Evolutionary conservation across 106 monocot species (phyloP).

Genomic region (Allium cepa): DNA sequence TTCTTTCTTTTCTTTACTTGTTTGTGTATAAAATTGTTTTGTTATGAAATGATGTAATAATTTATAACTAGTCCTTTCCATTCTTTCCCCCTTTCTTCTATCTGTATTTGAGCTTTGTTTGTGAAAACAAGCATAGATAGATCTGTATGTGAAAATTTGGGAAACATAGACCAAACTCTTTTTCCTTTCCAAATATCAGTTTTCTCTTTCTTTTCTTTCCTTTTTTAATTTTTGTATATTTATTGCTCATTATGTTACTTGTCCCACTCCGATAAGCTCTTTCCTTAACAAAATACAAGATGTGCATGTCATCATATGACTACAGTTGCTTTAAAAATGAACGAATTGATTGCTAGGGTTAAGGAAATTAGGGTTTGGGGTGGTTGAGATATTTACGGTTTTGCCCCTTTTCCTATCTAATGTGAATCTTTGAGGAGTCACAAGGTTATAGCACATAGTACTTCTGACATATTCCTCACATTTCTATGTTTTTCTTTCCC

Average conservation of each 20-base stretch:
- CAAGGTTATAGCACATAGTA: slow-evolving; percentile 22
- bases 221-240: not conserved
- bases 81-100: slow-evolving; percentile 7
- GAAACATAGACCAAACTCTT: not conserved
- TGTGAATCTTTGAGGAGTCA: slow-evolving; percentile 25
- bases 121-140: slow-evolving; percentile 5
- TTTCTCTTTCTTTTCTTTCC: slow-evolving; percentile 2
- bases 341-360: not conserved
- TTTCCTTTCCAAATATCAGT: slow-evolving; percentile 6
- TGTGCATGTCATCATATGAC: not conserved
- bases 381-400: slow-evolving; percentile 8
- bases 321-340: not conserved
- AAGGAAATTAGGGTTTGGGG: slow-evolving; percentile 9
- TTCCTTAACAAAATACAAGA: slow-evolving; percentile 5
- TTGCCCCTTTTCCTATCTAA: slow-evolving; percentile 6
- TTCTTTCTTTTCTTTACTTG: not conserved
- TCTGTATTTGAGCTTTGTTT: not conserved
- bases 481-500: not conserved
- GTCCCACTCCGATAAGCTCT: slow-evolving; percentile 12
- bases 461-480: slow-evolving; percentile 16
- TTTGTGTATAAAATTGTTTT: not conserved
- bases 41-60: not conserved
- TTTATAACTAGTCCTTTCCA: slow-evolving; percentile 20
- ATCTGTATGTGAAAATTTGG: not conserved
- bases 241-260: slow-evolving; percentile 8